phyloP scores from a whole-genome alignment of 2,329 filamentous ascomycete genomes.

The Elsinoe australis region DNA sequence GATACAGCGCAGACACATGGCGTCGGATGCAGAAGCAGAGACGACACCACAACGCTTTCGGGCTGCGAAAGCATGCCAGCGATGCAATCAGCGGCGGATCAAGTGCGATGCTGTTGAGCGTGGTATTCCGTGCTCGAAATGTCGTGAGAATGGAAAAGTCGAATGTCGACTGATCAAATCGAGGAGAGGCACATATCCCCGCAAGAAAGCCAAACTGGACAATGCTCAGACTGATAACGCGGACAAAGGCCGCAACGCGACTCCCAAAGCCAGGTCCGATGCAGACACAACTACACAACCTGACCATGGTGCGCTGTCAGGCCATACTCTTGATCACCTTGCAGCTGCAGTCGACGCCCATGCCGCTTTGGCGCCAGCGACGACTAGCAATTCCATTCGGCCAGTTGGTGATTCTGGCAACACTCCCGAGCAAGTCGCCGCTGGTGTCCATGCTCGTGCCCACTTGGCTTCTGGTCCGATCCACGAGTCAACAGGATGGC shows the following conservation, averaged over 20 bases:
- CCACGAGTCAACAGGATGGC: too few relatives aligned
- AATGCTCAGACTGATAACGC: neutral
- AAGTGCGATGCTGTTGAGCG: neutral
- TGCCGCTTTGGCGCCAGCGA: too few relatives aligned
- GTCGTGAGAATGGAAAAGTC: neutral
- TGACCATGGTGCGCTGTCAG: too few relatives aligned
- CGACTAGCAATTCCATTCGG: too few relatives aligned
- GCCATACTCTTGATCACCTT: too few relatives aligned
- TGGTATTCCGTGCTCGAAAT: neutral
- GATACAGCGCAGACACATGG: too few relatives aligned
- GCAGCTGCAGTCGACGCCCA: too few relatives aligned
- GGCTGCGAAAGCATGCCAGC: neutral
- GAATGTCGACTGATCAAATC: neutral
- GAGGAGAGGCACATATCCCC: neutral
- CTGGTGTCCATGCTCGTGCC: too few relatives aligned
- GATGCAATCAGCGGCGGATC: neutral
- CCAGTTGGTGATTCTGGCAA: too few relatives aligned
- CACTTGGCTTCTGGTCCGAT: too few relatives aligned
- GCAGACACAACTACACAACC: neutral
- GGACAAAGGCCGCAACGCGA: neutral
- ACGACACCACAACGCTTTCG: conserved; percentile 1
- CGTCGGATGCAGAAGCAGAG: too few relatives aligned
- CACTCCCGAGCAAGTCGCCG: too few relatives aligned
- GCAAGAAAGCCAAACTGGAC: neutral
- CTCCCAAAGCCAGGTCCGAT: neutral